phyloP scores from a whole-genome alignment of 2,329 filamentous ascomycete genomes.

The Colletotrichum endophyticum region DNA sequence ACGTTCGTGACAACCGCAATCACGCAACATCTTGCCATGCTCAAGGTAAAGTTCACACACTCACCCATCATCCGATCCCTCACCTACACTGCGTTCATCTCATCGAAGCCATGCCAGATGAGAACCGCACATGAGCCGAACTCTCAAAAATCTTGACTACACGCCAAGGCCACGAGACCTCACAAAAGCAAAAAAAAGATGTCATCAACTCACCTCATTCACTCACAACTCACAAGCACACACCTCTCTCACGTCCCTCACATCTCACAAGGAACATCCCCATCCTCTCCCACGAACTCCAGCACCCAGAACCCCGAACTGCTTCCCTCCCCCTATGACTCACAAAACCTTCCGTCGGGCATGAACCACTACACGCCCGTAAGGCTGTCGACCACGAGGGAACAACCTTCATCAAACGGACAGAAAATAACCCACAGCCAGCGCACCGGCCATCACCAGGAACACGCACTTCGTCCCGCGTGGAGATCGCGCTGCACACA shows the following conservation, averaged over 20 bases:
- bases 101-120: background rate
- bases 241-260: background rate
- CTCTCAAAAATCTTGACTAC: background rate
- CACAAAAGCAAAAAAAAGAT: background rate
- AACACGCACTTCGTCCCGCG: background rate
- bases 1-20: background rate
- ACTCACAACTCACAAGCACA: background rate
- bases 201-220: background rate
- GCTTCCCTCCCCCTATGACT: background rate
- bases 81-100: background rate
- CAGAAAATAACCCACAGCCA: background rate
- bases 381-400: background rate
- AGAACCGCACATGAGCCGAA: background rate
- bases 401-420: background rate
- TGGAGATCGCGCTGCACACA: background rate
- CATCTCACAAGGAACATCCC: background rate
- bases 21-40: background rate
- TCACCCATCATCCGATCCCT: background rate
- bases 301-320: background rate
- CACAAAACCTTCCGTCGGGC: background rate
- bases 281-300: background rate
- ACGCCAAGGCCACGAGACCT: background rate
- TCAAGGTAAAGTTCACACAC: background rate
- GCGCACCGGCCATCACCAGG: background rate
- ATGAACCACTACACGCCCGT: background rate